Evolutionary conservation across 495 filamentous ascomycete genomes (phyloP).

Genomic region (Daldinia caldariorum): DNA sequence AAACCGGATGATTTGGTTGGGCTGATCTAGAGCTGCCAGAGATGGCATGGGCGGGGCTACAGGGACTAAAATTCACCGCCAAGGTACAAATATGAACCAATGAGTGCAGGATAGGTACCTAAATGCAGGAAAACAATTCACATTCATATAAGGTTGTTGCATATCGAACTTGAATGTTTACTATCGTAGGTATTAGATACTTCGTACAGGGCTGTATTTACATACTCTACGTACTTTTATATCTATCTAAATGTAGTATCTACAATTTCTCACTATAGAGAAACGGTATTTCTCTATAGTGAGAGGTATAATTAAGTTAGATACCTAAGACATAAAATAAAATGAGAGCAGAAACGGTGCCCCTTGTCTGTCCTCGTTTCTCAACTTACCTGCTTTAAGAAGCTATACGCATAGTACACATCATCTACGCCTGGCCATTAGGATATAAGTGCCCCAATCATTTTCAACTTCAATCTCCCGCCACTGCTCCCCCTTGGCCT

Average conservation of each 20-base stretch:
- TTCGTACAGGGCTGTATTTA: background rate
- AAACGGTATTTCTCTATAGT: no score
- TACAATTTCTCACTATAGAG: background rate
- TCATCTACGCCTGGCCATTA: constrained; percentile 62
- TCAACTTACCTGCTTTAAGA: background rate
- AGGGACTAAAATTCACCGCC: constrained; percentile 24
- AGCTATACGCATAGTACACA: constrained; percentile 8
- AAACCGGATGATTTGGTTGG: constrained; percentile 23
- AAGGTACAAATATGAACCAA: background rate
- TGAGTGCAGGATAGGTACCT: no score
- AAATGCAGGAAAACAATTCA: background rate
- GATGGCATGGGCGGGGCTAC: constrained; percentile 17
- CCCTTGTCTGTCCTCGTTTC: no score
- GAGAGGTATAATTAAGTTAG: no score
- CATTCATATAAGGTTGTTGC: background rate
- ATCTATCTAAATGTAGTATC: background rate
- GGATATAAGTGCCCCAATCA: constrained; percentile 65
- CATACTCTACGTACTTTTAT: background rate
- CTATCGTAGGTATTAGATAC: background rate
- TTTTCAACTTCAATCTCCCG: constrained; percentile 59
- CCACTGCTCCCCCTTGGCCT: constrained; percentile 57
- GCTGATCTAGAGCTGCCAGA: constrained; percentile 13
- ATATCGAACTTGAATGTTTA: background rate
- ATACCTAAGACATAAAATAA: no score
- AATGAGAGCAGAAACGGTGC: no score